phyloP scores from a whole-genome alignment of 2,329 filamentous ascomycete genomes.

The Penicillium sp. region DNA sequence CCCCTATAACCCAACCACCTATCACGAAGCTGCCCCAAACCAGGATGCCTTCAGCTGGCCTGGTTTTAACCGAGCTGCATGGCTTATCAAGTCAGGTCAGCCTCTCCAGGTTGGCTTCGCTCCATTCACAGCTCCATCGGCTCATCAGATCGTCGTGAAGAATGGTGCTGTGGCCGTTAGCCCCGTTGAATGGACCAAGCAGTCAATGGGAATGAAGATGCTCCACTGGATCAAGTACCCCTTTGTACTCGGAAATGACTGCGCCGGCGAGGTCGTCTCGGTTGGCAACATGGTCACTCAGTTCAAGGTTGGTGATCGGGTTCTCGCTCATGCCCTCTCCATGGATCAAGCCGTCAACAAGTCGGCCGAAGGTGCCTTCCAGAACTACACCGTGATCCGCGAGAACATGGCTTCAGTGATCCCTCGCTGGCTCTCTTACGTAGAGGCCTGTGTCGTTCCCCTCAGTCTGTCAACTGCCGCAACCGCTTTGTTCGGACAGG shows the following conservation, averaged over 20 bases:
- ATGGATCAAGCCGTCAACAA: constrained; percentile 8
- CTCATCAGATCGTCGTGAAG: neutral
- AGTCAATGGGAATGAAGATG: constrained; percentile 5
- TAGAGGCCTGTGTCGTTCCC: constrained; percentile 33
- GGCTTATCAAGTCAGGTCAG: neutral
- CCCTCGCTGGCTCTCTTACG: constrained; percentile 28
- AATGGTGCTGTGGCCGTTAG: neutral
- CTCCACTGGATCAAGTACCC: constrained; percentile 12
- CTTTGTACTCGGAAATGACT: constrained; percentile 17
- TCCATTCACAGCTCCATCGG: neutral
- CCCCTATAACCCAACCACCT: too few species aligned
- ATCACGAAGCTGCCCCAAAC: too few species aligned
- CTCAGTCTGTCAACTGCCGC: constrained; percentile 33
- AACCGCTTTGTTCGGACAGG: constrained; percentile 29
- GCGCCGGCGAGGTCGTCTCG: constrained; percentile 15
- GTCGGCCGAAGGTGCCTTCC: constrained; percentile 28
- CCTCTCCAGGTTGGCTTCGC: neutral
- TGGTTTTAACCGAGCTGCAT: neutral
- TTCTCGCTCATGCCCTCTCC: constrained; percentile 27
- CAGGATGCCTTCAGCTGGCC: too few species aligned
- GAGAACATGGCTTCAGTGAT: constrained; percentile 23
- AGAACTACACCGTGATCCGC: constrained; percentile 29
- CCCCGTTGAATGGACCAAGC: neutral
- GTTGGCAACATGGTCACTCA: constrained; percentile 11
- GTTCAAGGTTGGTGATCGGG: constrained; percentile 26